Percentiles rank a stretch among this genome's conserved stretches.
phyloP scores from a whole-genome alignment of 148 eudicot genomes.

The Cornus suecica region DNA sequence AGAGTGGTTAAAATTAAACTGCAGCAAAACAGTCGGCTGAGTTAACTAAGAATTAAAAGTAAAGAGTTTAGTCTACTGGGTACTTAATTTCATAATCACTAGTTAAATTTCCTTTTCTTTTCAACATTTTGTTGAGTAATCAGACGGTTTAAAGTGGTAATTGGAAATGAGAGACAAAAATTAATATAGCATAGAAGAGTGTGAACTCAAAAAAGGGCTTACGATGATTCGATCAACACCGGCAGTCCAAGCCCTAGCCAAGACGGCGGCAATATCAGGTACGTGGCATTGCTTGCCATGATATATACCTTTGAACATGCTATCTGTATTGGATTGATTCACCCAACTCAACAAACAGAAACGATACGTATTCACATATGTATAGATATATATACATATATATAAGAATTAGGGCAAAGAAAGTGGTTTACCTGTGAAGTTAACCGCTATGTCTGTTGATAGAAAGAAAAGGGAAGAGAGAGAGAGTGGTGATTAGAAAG shows the following conservation, averaged over 20 bases:
- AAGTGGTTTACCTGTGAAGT: slow-evolving; percentile 69
- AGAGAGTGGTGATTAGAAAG: neutral
- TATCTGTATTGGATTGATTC: slow-evolving; percentile 39
- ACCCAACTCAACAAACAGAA: slow-evolving; percentile 6
- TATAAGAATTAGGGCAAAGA: neutral
- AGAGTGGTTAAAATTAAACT: neutral
- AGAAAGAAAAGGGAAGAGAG: neutral
- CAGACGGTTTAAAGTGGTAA: neutral
- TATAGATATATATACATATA: neutral
- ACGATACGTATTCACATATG: neutral
- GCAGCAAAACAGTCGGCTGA: neutral
- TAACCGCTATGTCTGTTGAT: slow-evolving; percentile 84
- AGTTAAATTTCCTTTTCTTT: neutral
- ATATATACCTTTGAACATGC: slow-evolving; percentile 91
- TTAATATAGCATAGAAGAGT: neutral
- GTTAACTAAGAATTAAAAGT: neutral
- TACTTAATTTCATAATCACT: neutral
- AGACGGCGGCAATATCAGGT: slow-evolving; percentile 45
- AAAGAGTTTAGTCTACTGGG: neutral
- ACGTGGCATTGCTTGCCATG: slow-evolving; percentile 65
- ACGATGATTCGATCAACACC: slow-evolving; percentile 94
- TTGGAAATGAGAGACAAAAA: neutral
- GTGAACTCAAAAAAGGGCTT: slow-evolving; percentile 10
- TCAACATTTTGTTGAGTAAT: neutral
- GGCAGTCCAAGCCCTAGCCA: slow-evolving; percentile 85